phyloP scores from a whole-genome alignment of 2,329 filamentous ascomycete species.

The Stemphylium vesicarium region DNA sequence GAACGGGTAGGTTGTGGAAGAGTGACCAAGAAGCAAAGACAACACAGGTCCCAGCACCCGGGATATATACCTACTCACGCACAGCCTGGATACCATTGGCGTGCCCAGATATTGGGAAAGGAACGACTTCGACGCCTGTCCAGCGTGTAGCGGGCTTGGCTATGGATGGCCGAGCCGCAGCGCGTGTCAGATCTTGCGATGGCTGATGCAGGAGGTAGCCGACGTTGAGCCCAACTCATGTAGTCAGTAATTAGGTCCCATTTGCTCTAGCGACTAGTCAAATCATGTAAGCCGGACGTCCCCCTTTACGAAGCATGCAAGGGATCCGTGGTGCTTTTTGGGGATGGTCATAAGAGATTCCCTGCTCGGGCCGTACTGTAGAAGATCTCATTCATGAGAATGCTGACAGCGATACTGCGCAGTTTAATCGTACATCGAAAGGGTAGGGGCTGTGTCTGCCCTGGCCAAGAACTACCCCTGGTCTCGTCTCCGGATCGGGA shows the following conservation, averaged over 20 bases:
- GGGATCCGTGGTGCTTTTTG: background rate
- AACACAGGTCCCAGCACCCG: conserved; percentile 1
- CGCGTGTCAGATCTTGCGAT: conserved; percentile 11
- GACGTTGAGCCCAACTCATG: background rate
- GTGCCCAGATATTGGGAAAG: conserved; percentile 8
- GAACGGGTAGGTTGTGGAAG: conserved; percentile 15
- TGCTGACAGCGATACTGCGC: background rate
- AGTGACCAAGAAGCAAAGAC: conserved; percentile 4
- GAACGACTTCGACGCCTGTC: conserved; percentile 1
- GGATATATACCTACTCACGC: conserved; percentile 8
- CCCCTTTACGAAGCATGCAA: background rate
- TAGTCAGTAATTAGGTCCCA: background rate
- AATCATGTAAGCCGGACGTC: background rate
- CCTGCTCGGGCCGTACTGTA: too few relatives aligned
- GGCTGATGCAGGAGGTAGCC: conserved; percentile 1
- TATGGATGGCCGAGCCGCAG: conserved; percentile 11
- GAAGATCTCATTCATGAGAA: background rate
- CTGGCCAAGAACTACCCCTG: conserved; percentile 7
- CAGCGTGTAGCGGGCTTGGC: conserved; percentile 19
- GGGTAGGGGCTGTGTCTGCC: conserved; percentile 2
- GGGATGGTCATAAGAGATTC: too few relatives aligned
- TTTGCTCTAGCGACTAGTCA: background rate
- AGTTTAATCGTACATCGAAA: background rate
- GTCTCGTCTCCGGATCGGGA: background rate
- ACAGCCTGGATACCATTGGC: conserved; percentile 5